Evolutionary conservation across 108 stramenopile genomes (phyloP).

Genomic region (Conticribra weissflogii): DNA sequence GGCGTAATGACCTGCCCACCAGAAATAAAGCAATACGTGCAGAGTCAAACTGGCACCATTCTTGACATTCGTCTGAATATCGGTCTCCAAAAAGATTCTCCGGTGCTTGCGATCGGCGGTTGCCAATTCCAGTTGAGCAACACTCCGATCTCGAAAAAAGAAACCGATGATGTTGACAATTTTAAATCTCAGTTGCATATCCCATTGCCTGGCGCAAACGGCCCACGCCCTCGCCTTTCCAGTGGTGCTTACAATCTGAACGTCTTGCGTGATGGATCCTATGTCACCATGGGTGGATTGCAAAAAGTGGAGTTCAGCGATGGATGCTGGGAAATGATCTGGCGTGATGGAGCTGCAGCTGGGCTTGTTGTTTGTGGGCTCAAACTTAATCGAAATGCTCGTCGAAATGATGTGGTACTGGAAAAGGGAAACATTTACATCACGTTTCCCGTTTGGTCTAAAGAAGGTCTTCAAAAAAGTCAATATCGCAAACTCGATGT

Average conservation of each 20-base stretch:
- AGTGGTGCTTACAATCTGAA: conserved; percentile 16
- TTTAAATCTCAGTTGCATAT: too few relatives aligned
- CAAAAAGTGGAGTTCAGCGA: conserved; percentile 16
- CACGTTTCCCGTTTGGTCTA: conserved; percentile 45
- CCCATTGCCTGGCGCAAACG: conserved; percentile 30
- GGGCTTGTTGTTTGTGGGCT: conserved; percentile 41
- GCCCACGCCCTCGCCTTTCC: conserved; percentile 26
- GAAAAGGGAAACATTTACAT: conserved; percentile 41
- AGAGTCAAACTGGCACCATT: neutral
- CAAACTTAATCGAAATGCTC: conserved; percentile 22
- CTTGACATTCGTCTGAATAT: conserved; percentile 5
- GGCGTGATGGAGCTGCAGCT: conserved; percentile 24
- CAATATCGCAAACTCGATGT: conserved; percentile 22
- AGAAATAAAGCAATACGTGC: neutral
- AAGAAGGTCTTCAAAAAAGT: conserved; percentile 23
- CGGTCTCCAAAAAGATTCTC: neutral
- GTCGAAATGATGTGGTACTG: conserved; percentile 35
- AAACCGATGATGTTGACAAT: neutral
- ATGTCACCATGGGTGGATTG: conserved; percentile 29
- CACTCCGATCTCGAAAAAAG: neutral
- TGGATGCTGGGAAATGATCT: conserved; percentile 38
- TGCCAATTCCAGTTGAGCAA: conserved; percentile 10
- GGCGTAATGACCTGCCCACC: neutral
- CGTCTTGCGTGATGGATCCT: conserved; percentile 13
- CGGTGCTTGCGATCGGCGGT: neutral